phyloP scores from a whole-genome alignment of 2,329 filamentous ascomycete species.

The Colletotrichum cordylinicola region DNA sequence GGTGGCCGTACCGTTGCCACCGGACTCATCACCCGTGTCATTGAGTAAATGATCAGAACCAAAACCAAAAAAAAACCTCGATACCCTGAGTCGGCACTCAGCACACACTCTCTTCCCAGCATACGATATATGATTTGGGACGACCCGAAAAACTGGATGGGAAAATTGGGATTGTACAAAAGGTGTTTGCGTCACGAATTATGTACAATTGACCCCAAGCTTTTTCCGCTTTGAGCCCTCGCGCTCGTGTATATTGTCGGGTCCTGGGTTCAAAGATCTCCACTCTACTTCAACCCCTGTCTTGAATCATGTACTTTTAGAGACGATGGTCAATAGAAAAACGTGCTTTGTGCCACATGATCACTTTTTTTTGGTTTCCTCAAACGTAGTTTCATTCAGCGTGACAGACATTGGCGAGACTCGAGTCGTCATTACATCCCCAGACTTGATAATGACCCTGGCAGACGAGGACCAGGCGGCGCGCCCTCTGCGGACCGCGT shows the following conservation, averaged over 20 bases:
- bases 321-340: constrained; percentile 30
- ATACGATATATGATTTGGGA: neutral
- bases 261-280: constrained; percentile 41
- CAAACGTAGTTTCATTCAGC: neutral
- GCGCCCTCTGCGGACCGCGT: neutral
- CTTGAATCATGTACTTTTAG: constrained; percentile 39
- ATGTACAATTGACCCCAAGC: constrained; percentile 28
- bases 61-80: neutral
- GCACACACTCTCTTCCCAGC: neutral
- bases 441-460: neutral
- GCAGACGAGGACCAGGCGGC: neutral
- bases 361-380: neutral
- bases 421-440: constrained; percentile 17
- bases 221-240: constrained; percentile 20
- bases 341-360: constrained; percentile 10
- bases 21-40: constrained; percentile 79
- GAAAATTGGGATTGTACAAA: constrained; percentile 21
- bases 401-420: neutral
- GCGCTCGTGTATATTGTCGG: constrained; percentile 43
- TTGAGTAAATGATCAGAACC: constrained; percentile 49
- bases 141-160: neutral
- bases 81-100: constrained; percentile 18
- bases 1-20: constrained; percentile 90
- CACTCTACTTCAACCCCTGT: constrained; percentile 46
- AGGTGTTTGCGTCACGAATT: constrained; percentile 25